A percentile compares a stretch with the other conserved stretches of the same genome.
These are phyloP conservation scores for Pleodorina starrii DNA, from an alignment of 139 green algal genomes.

Conservation along the genomic window DNA sequence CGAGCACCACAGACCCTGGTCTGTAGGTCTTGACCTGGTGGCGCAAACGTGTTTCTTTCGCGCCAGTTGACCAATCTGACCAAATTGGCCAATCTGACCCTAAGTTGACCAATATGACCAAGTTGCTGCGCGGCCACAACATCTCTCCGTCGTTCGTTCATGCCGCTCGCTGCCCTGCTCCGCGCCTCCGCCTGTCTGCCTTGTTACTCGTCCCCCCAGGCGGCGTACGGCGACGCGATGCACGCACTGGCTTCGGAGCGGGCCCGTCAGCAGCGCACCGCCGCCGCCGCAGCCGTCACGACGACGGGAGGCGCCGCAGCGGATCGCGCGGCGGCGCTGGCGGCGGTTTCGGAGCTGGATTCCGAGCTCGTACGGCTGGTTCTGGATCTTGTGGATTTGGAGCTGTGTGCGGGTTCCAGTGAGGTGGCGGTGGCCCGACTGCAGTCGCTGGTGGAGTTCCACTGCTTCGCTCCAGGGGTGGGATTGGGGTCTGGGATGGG, in stretches of 20 bases:
- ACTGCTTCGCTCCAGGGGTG: constrained; percentile 71
- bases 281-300: background rate
- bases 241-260: constrained; percentile 58
- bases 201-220: background rate
- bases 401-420: constrained; percentile 68
- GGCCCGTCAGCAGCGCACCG: constrained; percentile 20
- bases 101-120: no score
- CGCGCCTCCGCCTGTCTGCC: no score
- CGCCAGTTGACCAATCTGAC: no score
- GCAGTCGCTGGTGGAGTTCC: constrained; percentile 82
- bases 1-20: no score
- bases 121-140: no score
- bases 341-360: constrained; percentile 53
- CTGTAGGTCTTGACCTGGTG: no score
- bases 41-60: no score
- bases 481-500: no score
- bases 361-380: constrained; percentile 51
- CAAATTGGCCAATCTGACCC: no score
- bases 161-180: no score
- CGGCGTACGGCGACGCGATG: constrained; percentile 48
- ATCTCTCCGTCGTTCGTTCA: no score
- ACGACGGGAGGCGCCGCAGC: no score
- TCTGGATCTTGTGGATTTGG: constrained; percentile 55
- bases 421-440: constrained; percentile 75
- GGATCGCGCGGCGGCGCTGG: background rate